A percentile compares a stretch with the other conserved stretches of the same genome.
Conservation (phyloP, 768 basidiomycete species). For the Podaxis sp. region DNA sequence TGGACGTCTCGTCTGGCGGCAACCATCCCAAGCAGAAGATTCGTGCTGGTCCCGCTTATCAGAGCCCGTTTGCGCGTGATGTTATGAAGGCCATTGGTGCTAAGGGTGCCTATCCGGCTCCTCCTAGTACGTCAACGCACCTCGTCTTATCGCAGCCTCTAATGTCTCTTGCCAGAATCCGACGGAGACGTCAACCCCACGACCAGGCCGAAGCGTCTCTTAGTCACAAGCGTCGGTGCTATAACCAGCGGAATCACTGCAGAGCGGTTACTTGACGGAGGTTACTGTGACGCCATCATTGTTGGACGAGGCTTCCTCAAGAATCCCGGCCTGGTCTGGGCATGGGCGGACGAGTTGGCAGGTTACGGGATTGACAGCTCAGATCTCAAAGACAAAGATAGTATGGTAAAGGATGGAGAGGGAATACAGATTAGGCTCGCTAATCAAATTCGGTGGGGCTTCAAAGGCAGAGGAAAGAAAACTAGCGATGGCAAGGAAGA, state of each 20-base stretch:
- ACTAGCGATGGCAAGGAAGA: constrained; percentile 29
- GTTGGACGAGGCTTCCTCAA: constrained; percentile 58
- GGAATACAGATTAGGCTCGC: constrained; percentile 15
- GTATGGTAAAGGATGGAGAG: background rate
- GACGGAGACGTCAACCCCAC: background rate
- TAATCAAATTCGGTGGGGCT: constrained; percentile 20
- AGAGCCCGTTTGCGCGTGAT: constrained; percentile 55
- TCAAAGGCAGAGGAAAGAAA: constrained; percentile 15
- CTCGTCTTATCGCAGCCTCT: background rate
- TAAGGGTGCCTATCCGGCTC: background rate
- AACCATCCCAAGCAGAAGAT: constrained; percentile 43
- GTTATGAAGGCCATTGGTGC: constrained; percentile 43
- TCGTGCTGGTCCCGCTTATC: constrained; percentile 38
- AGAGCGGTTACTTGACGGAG: constrained; percentile 55
- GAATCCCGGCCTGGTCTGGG: constrained; percentile 53
- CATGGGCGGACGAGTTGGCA: constrained; percentile 36
- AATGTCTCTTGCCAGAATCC: background rate
- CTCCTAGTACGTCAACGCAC: background rate
- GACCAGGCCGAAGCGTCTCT: background rate
- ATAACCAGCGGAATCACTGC: constrained; percentile 57
- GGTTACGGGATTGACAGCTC: background rate
- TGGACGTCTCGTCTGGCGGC: constrained; percentile 74
- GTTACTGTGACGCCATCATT: constrained; percentile 57
- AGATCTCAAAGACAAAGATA: background rate
- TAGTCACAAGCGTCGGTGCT: constrained; percentile 52